Percentiles rank a stretch among this genome's conserved stretches.
Evolutionary conservation across 495 filamentous ascomycete species (phyloP).

Genomic region (Aspergillus asperescens): DNA sequence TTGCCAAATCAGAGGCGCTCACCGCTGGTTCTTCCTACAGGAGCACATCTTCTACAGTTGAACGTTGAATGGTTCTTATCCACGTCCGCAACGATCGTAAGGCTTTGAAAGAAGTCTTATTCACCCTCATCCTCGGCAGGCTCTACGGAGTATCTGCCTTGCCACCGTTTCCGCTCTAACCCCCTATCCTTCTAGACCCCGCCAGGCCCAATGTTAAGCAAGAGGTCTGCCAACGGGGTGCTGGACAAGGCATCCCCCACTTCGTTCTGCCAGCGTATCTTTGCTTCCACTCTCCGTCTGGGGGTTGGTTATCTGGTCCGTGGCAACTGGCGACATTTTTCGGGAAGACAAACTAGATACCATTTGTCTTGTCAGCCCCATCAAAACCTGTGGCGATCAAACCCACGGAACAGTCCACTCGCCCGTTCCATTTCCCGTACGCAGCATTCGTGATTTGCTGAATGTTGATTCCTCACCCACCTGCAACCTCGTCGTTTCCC

Average conservation of each 20-base stretch:
- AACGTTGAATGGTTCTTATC: conserved; percentile 3
- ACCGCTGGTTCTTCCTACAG: conserved; percentile 18
- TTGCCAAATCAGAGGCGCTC: conserved; percentile 23
- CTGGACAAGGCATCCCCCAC: conserved; percentile 2
- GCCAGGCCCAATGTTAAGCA: neutral
- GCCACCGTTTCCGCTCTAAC: neutral
- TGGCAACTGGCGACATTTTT: conserved; percentile 18
- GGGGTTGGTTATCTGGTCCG: conserved; percentile 2
- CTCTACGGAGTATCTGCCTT: neutral
- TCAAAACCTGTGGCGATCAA: conserved; percentile 15
- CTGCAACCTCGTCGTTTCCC: conserved; percentile 8
- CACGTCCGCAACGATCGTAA: neutral
- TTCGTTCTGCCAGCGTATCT: neutral
- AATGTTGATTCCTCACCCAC: conserved; percentile 12
- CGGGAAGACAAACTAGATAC: conserved; percentile 6
- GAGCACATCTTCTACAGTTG: neutral
- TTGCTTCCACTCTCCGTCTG: neutral
- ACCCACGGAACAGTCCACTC: conserved; percentile 17
- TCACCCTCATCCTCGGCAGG: neutral
- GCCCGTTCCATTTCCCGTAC: conserved; percentile 3
- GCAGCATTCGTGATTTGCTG: conserved; percentile 21
- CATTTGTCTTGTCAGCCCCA: conserved; percentile 3
- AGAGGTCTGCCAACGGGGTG: neutral
- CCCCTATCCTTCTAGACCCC: neutral
- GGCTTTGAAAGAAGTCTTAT: neutral